A percentile compares a stretch with the other conserved stretches of the same genome.
phyloP scores from a whole-genome alignment of 805 yeast genomes.

The Blastobotrys attinorum region DNA sequence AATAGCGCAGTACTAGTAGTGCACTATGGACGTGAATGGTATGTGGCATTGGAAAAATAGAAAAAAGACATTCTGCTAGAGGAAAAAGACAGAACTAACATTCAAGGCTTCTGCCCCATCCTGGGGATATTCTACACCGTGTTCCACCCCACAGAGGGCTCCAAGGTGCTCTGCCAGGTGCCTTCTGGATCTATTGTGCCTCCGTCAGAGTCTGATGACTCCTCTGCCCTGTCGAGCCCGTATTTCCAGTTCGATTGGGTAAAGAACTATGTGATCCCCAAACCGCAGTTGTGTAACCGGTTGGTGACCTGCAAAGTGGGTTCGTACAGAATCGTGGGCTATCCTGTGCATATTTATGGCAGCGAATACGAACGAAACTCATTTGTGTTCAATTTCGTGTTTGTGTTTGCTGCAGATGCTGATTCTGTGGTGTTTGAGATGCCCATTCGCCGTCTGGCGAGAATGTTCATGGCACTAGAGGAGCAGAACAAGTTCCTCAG shows the following conservation, averaged over 20 bases:
- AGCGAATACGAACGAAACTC: slow-evolving; percentile 79
- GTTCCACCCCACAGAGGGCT: slow-evolving; percentile 93
- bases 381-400: slow-evolving; percentile 87
- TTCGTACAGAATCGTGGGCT: slow-evolving; percentile 68
- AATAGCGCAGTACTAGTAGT: too few species aligned
- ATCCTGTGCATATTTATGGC: slow-evolving; percentile 76
- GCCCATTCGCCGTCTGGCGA: slow-evolving; percentile 74
- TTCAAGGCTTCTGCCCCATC: slow-evolving; percentile 44
- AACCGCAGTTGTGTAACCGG: slow-evolving; percentile 80
- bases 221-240: slow-evolving; percentile 26
- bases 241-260: slow-evolving; percentile 76
- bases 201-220: slow-evolving; percentile 17
- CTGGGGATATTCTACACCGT: slow-evolving; percentile 82
- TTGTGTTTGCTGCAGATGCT: slow-evolving; percentile 76
- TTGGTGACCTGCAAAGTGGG: slow-evolving; percentile 67
- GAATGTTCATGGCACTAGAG: slow-evolving; percentile 82
- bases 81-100: neutral
- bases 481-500: slow-evolving; percentile 80
- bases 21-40: neutral
- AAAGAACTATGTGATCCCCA: slow-evolving; percentile 88
- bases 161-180: slow-evolving; percentile 83
- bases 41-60: too few species aligned
- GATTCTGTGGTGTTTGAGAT: slow-evolving; percentile 68
- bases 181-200: slow-evolving; percentile 65
- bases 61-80: neutral